These are phyloP conservation scores for Metarhizium robertsii DNA, from an alignment of 2,329 filamentous ascomycete species.

Conservation along the genomic window DNA sequence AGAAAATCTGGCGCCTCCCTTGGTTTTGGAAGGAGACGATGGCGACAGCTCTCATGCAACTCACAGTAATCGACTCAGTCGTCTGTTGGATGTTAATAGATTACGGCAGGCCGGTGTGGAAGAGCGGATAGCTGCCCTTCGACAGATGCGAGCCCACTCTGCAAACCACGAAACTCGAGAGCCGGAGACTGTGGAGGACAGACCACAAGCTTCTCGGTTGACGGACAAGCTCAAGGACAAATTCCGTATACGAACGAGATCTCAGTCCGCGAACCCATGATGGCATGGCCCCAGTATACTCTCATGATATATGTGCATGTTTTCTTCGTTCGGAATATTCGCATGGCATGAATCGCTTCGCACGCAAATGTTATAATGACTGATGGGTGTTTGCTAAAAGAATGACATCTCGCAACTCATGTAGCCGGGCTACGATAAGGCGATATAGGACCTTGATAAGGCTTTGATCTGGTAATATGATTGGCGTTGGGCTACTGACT, in stretches of 20 bases:
- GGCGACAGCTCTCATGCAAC: slow-evolving; percentile 16
- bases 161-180: slow-evolving; percentile 15
- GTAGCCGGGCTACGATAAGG: too few species aligned
- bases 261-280: slow-evolving; percentile 22
- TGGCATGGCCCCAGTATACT: neutral
- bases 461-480: too few species aligned
- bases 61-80: slow-evolving; percentile 36
- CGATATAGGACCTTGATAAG: too few species aligned
- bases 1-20: slow-evolving; percentile 28
- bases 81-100: slow-evolving; percentile 46
- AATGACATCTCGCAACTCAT: too few species aligned
- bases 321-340: neutral
- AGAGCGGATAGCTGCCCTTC: slow-evolving; percentile 52
- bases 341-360: neutral
- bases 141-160: slow-evolving; percentile 27
- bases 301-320: too few species aligned
- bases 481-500: too few species aligned
- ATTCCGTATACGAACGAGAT: slow-evolving; percentile 41
- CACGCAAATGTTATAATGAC: neutral
- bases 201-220: slow-evolving; percentile 32
- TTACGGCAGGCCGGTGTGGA: slow-evolving; percentile 50
- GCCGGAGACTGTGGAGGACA: slow-evolving; percentile 22
- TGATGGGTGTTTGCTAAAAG: neutral
- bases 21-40: slow-evolving; percentile 30
- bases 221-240: slow-evolving; percentile 42